Conservation (phyloP, 129 eudicot species). For the Kitagawia praeruptora region DNA sequence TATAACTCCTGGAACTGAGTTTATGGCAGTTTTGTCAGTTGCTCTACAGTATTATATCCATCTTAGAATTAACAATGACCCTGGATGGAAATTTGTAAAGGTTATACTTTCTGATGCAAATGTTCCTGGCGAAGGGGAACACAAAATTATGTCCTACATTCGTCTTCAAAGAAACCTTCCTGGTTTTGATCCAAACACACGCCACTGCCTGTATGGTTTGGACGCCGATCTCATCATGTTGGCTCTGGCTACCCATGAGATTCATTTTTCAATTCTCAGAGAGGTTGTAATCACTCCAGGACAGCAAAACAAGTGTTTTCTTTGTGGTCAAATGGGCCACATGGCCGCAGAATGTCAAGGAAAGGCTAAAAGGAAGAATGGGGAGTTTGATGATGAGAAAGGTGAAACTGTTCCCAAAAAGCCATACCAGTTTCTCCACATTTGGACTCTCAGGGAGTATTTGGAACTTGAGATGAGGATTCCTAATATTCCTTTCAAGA, state of each 20-base stretch:
- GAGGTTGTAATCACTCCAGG: conserved; percentile 28
- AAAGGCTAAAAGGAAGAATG: conserved; percentile 79
- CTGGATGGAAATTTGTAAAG: conserved; percentile 17
- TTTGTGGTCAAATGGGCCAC: conserved; percentile 90
- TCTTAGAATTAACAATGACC: too few relatives aligned
- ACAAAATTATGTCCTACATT: conserved; percentile 88
- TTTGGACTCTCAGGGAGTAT: conserved; percentile 40
- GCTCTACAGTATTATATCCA: too few relatives aligned
- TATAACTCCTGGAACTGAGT: too few relatives aligned
- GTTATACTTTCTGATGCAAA: conserved; percentile 96
- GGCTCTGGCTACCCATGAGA: too few relatives aligned
- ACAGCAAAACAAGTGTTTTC: conserved; percentile 83
- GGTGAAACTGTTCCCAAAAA: conserved; percentile 60
- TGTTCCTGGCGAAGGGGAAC: conserved; percentile 99
- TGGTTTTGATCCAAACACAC: conserved; percentile 89
- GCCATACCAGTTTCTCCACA: conserved; percentile 53
- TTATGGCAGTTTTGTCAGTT: too few relatives aligned
- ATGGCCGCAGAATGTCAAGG: conserved; percentile 76
- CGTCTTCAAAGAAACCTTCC: conserved; percentile 91
- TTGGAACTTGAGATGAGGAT: conserved; percentile 23
- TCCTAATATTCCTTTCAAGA: conserved; percentile 8
- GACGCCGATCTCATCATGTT: conserved; percentile 5
- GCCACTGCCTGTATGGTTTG: conserved; percentile 93
- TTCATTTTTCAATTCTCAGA: too few relatives aligned
- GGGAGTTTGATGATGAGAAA: conserved; percentile 92